Base-by-base conservation (phyloP, 1,284 basidiomycete species). In the Moesziomyces sp. region DNA sequence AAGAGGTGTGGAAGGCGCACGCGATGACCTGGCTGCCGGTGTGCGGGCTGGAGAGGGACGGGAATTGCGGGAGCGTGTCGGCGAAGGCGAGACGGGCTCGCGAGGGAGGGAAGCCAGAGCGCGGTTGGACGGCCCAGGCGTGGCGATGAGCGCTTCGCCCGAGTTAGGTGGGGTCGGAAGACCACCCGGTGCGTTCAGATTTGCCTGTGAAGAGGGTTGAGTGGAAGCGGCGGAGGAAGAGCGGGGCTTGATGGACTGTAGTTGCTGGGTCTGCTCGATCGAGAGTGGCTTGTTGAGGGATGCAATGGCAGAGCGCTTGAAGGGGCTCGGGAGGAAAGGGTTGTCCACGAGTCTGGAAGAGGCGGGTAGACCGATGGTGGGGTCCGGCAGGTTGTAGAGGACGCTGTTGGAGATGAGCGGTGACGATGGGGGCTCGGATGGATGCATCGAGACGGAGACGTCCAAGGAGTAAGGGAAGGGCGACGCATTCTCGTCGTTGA, bases 371-470 rank as follows among this genome's bases (percentile, higher is more conserved):
- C 55, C 55, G 44, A 67, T 23, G 10, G 70, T 73, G 5, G 70
- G 70, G 24, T 73, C 70, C 6, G 70, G 70, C 19, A 73, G 43
- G 46, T 67, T 73, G 70, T 73, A 73, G 43, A 73, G 64, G 35
- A 67, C 62, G 57, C 60, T 67, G 46, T 73, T 73, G 40, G 58
- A 58, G 45, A 62, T 28, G 10, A 73, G 64, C 1, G 70, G 70
- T 4, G 70, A 73, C 1, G 63, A 67, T 2, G 56, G 58, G 1
- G 54, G 62, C 38, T 72, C 58, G 24, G 42, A 47, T 9, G 45
- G 60, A 13, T 64, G 53, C 19, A 67, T 26, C 1, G 60, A 56
- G 8, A 53, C 35, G 16, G 70, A 62, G 14, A 23, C 10, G 0
- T 72, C 56, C 28, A 63, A 19, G n/a, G 33, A 30, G 11, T 49